Evolutionary conservation across 1,139 yeast species (phyloP), one percentile per base, ranked within the genome.

Genomic region (Pichia sp.): DNA sequence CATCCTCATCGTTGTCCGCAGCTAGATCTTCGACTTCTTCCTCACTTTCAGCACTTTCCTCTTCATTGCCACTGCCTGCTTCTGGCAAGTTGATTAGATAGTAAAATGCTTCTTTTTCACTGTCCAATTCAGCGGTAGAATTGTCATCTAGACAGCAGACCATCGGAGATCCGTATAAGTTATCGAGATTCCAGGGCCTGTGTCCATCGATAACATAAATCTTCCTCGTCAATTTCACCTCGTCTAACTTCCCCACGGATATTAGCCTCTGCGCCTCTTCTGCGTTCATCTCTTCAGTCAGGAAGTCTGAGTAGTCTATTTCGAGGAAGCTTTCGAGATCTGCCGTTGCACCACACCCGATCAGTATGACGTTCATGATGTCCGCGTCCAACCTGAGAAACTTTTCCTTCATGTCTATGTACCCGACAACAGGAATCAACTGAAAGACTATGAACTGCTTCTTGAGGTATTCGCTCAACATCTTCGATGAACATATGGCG

Each of bases 261-360:
- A 54, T 51, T 12, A 58, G 41, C 0, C 42, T 34, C 8, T 50
- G 49, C 10, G 52, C 51, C 18, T 48, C 44, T 2, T 46, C 50
- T 6, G 22, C 8, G 16, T 37, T 41, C 49, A 58, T 50, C 4
- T 65, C 66, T 37, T 60, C 60, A 6, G 61, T 66, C 22, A 74
- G 49, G 53, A 69, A 76, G 3, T 78, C 77, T 31, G 75, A 76
- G 0, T 79, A 76, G 52, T 83, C 82, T 9, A 87, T 76, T 28
- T 83, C 91, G 48, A 93, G 74, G 64, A 87, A 88, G 39, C 81
- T 76, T 64, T 88, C 95, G 39, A 95, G 66, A 67, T 95, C 98
- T 30, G 91, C 79, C 78, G 87, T 83, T 16, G 96, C 96, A n/a
- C 99, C 99, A 70, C 97, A 93, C 0, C 99, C 99, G 2, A 95